Base-by-base conservation (phyloP, 768 basidiomycete genomes). In the Lactarius sanguifluus region DNA sequence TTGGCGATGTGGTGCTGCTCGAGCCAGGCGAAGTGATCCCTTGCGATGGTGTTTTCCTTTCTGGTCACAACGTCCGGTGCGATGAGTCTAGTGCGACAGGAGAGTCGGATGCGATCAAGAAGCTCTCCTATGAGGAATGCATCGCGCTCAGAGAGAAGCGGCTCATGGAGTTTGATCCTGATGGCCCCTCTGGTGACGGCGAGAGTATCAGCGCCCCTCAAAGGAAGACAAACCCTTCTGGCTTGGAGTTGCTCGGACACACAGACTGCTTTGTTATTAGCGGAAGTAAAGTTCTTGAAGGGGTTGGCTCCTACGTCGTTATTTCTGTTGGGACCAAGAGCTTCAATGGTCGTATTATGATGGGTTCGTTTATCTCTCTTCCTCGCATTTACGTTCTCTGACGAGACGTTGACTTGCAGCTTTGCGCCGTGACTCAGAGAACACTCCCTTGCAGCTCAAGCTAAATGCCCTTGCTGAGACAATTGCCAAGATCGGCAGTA, bases 331-430 rank as follows among this genome's bases (percentile, higher is more conserved):
- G 97, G 13, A 86, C 85, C 15, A 92, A 89, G 78, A 93, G 90
- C 71, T 98, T 98, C 78, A 94, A 98, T 74, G 97, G 97, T 47
- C 86, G 94, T 55, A 95, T 98, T 72, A 94, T 98, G 92, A 96
- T 96, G 89, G 91, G 94, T 96, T 73, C 41, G 89, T 79, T 20
- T 5, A 55, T 23, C 66, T 50, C 64, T 30, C 28, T 18, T 20
- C 56, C 50, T 52, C 61, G 62, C 57, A 41, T 62, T 52, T 52
- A 45, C 1, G 1, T 28, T 34, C 8, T 9, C 59, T 18, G 8
- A 34, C 52, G 23, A 32, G 32, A 68, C 70, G 57, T 67, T 45
- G 5, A 20, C 25, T 47, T 30, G 52, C 66, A 96, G 95, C 93
- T 58, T 85, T 98, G 57, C 90, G 91, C 61, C 88, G 89, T 5